phyloP scores from a whole-genome alignment of 192 early-diverging fungal species.

The Coemansia pectinata region DNA sequence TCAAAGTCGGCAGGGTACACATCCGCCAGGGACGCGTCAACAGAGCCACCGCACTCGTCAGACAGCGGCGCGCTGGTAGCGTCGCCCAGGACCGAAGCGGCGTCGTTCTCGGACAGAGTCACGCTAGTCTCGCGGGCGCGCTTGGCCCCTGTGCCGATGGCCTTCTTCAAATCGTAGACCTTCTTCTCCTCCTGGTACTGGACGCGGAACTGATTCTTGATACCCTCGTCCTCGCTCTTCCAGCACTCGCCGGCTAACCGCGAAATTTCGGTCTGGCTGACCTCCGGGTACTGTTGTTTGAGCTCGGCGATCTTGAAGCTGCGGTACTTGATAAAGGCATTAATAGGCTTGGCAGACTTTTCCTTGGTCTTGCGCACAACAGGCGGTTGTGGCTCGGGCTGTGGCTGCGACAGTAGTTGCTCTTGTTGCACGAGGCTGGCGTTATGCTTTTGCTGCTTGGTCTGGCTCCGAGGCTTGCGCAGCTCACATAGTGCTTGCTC shows the following conservation, averaged over 20 bases:
- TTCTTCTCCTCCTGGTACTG: slow-evolving; percentile 50
- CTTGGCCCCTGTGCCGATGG: slow-evolving; percentile 29
- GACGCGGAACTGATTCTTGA: slow-evolving; percentile 50
- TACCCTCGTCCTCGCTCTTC: slow-evolving; percentile 46
- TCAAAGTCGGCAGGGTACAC: slow-evolving; percentile 29
- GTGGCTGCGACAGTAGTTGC: slow-evolving; percentile 5
- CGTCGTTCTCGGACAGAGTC: slow-evolving; percentile 24
- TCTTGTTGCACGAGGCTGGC: slow-evolving; percentile 3
- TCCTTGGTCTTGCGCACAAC: slow-evolving; percentile 41
- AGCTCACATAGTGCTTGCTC: slow-evolving; percentile 33
- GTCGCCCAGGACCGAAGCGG: slow-evolving; percentile 4
- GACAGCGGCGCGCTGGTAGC: slow-evolving; percentile 28
- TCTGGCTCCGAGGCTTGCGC: slow-evolving; percentile 20
- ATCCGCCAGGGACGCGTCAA: background rate
- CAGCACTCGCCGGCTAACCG: slow-evolving; percentile 53
- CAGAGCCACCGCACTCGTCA: background rate
- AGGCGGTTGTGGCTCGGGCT: slow-evolving; percentile 13
- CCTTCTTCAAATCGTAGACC: slow-evolving; percentile 51
- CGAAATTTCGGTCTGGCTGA: slow-evolving; percentile 54
- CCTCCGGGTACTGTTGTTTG: slow-evolving; percentile 45
- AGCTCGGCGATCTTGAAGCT: slow-evolving; percentile 54
- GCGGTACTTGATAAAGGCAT: slow-evolving; percentile 56
- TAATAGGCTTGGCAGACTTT: slow-evolving; percentile 54
- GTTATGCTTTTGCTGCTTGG: slow-evolving; percentile 17
- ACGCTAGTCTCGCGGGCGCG: slow-evolving; percentile 27